Conservation (phyloP, 306 rosid genomes). For the Myrica gale region DNA sequence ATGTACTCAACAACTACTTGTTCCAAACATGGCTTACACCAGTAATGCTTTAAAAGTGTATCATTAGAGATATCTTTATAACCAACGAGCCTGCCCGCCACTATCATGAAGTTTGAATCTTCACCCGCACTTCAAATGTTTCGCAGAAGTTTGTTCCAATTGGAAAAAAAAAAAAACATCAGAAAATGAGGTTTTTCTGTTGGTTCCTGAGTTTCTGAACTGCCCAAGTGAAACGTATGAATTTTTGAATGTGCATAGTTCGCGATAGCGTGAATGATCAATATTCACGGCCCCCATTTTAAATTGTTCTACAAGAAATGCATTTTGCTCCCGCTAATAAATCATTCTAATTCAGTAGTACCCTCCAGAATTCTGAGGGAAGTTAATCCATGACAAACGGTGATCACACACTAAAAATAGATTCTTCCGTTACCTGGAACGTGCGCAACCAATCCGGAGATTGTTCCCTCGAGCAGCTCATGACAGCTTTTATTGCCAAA, state of each 20-base stretch:
- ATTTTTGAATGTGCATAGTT: no score
- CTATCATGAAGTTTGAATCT: background rate
- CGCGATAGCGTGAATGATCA: background rate
- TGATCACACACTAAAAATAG: background rate
- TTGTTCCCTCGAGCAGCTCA: constrained; percentile 75
- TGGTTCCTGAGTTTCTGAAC: background rate
- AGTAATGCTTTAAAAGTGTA: background rate
- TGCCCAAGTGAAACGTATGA: background rate
- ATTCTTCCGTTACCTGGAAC: constrained; percentile 47
- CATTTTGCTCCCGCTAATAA: background rate
- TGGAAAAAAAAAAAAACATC: background rate
- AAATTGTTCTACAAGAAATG: background rate
- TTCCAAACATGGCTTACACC: background rate
- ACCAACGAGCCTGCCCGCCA: background rate
- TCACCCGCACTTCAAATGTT: background rate
- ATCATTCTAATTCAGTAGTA: background rate
- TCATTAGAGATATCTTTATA: background rate
- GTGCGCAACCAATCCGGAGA: constrained; percentile 94
- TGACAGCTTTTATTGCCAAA: constrained; percentile 22
- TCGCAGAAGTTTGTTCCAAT: background rate
- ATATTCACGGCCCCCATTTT: background rate
- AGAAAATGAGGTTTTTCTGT: no score
- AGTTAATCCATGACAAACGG: background rate
- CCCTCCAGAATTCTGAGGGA: background rate
- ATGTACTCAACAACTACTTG: background rate